Percentiles rank a stretch among this genome's conserved stretches.
phyloP scores from a whole-genome alignment of 192 early-diverging fungal species.

The Mortierella alpina region DNA sequence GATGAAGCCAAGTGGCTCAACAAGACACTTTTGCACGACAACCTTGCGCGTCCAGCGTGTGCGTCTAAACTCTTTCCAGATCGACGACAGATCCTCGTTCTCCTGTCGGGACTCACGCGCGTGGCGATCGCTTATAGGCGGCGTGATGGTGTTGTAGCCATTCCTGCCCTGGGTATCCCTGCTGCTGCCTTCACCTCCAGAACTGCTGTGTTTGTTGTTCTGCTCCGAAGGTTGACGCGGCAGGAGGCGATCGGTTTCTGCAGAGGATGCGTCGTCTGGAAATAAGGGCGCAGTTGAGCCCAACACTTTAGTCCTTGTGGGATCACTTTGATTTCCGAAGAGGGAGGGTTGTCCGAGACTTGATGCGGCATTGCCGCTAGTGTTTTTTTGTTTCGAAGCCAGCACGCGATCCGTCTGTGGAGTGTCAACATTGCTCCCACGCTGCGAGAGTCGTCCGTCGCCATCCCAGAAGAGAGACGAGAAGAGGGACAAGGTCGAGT shows the following conservation, averaged over 20 bases:
- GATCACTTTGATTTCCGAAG: not conserved
- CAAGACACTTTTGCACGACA: conserved; percentile 34
- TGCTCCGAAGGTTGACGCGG: conserved; percentile 25
- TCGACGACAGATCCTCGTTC: conserved; percentile 13
- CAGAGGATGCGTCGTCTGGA: conserved; percentile 5
- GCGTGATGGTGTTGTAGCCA: conserved; percentile 27
- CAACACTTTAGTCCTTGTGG: conserved; percentile 5
- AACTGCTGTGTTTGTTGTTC: not conserved
- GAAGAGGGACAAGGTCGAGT: too few relatives aligned
- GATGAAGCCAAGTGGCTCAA: conserved; percentile 73
- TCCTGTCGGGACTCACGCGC: conserved; percentile 7
- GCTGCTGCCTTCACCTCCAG: too few relatives aligned
- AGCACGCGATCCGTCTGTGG: conserved; percentile 1
- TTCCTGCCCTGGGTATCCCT: not conserved
- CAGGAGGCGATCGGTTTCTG: conserved; percentile 30
- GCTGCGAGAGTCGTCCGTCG: too few relatives aligned
- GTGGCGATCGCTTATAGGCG: not conserved
- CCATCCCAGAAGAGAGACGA: too few relatives aligned
- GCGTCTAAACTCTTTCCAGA: conserved; percentile 33
- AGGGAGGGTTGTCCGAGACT: not conserved
- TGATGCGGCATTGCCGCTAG: not conserved
- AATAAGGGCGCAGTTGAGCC: conserved; percentile 1
- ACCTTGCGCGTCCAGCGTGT: conserved; percentile 47
- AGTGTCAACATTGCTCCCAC: not conserved
- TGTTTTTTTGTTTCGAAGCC: conserved; percentile 3